These are phyloP conservation scores for Phytophthora podocarpi DNA, from an alignment of 352 stramenopile genomes.

Conservation along the genomic window DNA sequence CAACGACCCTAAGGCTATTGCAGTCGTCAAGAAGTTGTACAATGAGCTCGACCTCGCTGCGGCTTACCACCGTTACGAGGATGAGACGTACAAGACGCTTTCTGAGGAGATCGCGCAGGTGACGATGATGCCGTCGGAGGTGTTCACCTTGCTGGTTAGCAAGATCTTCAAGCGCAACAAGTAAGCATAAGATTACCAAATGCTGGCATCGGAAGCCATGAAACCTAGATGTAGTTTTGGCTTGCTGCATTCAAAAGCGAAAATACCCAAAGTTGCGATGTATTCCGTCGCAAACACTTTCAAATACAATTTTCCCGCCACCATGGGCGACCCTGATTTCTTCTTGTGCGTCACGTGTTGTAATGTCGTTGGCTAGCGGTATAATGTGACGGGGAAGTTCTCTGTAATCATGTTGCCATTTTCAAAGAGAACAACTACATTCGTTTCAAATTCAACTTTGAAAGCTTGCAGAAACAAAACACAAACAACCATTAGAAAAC, in stretches of 20 bases:
- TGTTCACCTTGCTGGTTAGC: slow-evolving; percentile 94
- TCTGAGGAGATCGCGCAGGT: slow-evolving; percentile 80
- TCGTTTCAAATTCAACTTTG: slow-evolving; percentile 93
- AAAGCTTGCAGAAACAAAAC: slow-evolving; percentile 55
- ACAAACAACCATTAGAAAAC: not conserved
- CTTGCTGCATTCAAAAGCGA: not conserved
- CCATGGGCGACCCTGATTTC: too few relatives aligned
- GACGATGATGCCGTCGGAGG: slow-evolving; percentile 86
- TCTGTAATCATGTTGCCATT: slow-evolving; percentile 92
- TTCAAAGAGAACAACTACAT: slow-evolving; percentile 92
- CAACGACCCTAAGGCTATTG: slow-evolving; percentile 74
- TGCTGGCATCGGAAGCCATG: not conserved
- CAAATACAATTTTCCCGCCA: too few relatives aligned
- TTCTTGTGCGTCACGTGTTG: not conserved
- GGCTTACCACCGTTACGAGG: slow-evolving; percentile 94
- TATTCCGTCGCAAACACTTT: not conserved
- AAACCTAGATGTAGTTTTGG: not conserved
- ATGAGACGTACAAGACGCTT: slow-evolving; percentile 90
- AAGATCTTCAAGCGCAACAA: slow-evolving; percentile 98
- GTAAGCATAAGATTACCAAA: slow-evolving; percentile 49
- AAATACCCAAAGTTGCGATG: not conserved
- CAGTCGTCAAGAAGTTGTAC: slow-evolving; percentile 96
- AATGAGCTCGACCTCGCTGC: slow-evolving; percentile 88
- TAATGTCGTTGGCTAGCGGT: slow-evolving; percentile 66
- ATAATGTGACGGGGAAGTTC: slow-evolving; percentile 89